phyloP scores from a whole-genome alignment of 2,329 filamentous ascomycete genomes.

The Cercospora sp. region DNA sequence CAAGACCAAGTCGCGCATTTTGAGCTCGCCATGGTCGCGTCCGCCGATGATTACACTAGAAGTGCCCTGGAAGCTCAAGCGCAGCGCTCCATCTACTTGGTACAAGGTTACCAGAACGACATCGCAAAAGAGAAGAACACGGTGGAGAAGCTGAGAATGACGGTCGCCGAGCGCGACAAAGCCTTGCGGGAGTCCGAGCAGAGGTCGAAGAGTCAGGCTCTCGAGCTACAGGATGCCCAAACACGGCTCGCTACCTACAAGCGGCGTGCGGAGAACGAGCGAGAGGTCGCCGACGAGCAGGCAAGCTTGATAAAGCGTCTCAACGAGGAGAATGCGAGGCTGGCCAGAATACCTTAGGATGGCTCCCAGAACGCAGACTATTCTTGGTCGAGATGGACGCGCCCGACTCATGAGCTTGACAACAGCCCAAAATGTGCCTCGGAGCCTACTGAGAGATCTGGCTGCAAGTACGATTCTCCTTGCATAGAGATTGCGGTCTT shows the following conservation, averaged over 20 bases:
- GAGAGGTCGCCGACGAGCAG: slow-evolving; percentile 19
- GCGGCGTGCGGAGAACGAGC: not conserved
- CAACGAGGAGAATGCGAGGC: slow-evolving; percentile 7
- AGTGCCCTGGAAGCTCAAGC: slow-evolving; percentile 27
- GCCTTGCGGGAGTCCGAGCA: not conserved
- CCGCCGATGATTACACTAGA: slow-evolving; percentile 11
- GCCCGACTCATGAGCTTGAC: not conserved
- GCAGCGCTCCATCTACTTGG: slow-evolving; percentile 16
- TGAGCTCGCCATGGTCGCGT: slow-evolving; percentile 7
- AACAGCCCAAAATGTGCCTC: not conserved
- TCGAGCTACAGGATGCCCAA: slow-evolving; percentile 10
- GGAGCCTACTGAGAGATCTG: not conserved
- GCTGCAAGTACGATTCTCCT: not conserved
- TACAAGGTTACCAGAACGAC: slow-evolving; percentile 22
- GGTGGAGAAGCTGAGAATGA: slow-evolving; percentile 4
- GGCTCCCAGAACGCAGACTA: not conserved
- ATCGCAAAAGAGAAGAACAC: slow-evolving; percentile 12
- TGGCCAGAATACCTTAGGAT: not conserved
- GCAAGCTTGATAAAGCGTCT: slow-evolving; percentile 18
- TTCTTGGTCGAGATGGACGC: not conserved
- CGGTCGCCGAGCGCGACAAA: not conserved
- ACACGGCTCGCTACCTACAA: not conserved
- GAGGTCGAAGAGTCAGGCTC: slow-evolving; percentile 3
- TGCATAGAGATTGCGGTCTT: not conserved
- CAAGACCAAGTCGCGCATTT: slow-evolving; percentile 12